phyloP scores from a whole-genome alignment of 768 basidiomycete genomes.

The Cystobasidium onofrii region DNA sequence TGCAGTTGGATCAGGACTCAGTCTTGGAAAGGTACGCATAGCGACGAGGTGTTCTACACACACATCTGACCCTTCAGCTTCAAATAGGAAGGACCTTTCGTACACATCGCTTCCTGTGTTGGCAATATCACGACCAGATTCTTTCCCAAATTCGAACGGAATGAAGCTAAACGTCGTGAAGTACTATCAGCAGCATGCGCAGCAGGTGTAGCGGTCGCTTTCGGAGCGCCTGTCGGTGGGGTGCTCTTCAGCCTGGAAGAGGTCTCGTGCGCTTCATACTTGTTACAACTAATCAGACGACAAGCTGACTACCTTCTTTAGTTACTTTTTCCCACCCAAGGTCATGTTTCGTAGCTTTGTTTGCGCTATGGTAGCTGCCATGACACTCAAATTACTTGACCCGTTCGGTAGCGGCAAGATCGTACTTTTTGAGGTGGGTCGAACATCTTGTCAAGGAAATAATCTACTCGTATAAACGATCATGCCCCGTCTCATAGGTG shows the following conservation, averaged over 20 bases:
- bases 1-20: conserved; percentile 83
- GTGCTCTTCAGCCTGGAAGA: conserved; percentile 43
- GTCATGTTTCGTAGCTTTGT: conserved; percentile 97
- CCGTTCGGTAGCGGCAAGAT: conserved; percentile 93
- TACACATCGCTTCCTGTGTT: conserved; percentile 79
- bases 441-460: neutral
- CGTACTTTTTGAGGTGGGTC: conserved; percentile 66
- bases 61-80: too few relatives aligned
- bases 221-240: conserved; percentile 80
- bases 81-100: conserved; percentile 76
- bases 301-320: neutral
- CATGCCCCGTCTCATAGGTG: conserved; percentile 44
- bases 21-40: conserved; percentile 54
- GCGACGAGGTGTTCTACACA: too few relatives aligned
- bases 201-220: conserved; percentile 93
- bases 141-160: conserved; percentile 81
- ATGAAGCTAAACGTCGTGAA: conserved; percentile 94
- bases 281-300: neutral
- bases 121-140: conserved; percentile 87
- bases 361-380: conserved; percentile 74
- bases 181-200: conserved; percentile 92
- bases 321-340: conserved; percentile 91
- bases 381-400: conserved; percentile 70
- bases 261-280: conserved; percentile 16
- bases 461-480: neutral